Base-by-base conservation (phyloP, 1,284 basidiomycete species). In the Wolfiporia cocos region DNA sequence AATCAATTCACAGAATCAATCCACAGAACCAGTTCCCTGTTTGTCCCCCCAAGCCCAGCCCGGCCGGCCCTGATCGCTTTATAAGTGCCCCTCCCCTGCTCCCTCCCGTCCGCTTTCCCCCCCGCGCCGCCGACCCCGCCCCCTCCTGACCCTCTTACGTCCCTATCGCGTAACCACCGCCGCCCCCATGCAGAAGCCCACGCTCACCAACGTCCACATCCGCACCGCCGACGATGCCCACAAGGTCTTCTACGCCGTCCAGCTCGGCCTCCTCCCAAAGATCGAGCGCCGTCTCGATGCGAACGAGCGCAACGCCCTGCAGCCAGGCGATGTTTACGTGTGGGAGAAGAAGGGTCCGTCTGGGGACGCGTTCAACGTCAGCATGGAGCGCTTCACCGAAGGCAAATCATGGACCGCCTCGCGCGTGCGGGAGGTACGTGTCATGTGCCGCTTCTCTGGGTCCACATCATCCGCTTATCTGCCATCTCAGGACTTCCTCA, bases 161-260 rank as follows among this genome's bases (percentile, higher is more conserved):
- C 34, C 30, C 11, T 44, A 42, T 40, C 41, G 41, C 31, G 18
- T 17, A 17, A 15, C 47, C 26, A 44, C 51, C 39, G 41, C 47
- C 30, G 43, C 51, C 39, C 39, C 47, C 30, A 63, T 63, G 59
- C 64, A 68, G 55, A 57, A 50, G 23, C 65, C 67, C 44, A 67
- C 65, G 37, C 64, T 64, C 57, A 53, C 57, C 23, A 57, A 63
- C 50, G 58, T 66, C 49, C 65, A 64, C 57, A 65, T 68, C 52
- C 64, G 67, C 49, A 62, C 62, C 46, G 59, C 61, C 28, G 50
- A 55, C 44, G 68, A 70, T 45, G 68, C 67, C 14, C 67, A 69
- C 55, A 64, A 64, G 52, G 63, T 70, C 52, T 69, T 70, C 56
- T 65, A 67, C 51, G 67, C 67, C 42, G 66, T 67, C 40, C 60